phyloP scores from a whole-genome alignment of 208 protist species.

The Acanthamoeba lenticulata region DNA sequence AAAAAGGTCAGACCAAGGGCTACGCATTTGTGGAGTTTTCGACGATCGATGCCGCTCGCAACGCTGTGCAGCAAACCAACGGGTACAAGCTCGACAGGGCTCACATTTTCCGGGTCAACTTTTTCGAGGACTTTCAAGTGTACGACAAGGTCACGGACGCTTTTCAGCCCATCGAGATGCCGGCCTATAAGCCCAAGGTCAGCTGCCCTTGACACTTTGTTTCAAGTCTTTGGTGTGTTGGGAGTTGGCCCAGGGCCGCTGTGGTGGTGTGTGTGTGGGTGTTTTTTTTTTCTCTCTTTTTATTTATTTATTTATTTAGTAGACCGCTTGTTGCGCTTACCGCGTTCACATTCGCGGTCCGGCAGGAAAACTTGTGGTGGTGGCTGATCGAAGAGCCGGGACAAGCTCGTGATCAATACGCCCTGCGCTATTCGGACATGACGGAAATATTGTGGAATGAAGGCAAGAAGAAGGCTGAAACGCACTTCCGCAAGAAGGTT shows the following conservation, averaged over 20 bases:
- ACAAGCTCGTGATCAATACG: conserved; percentile 36
- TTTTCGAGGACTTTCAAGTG: conserved; percentile 18
- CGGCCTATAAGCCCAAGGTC: conserved; percentile 40
- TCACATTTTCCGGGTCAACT: conserved; percentile 61
- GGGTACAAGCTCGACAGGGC: conserved; percentile 38
- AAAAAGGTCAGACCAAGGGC: conserved; percentile 50
- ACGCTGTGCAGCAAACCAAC: conserved; percentile 14
- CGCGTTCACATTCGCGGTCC: not conserved
- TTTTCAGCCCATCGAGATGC: conserved; percentile 53
- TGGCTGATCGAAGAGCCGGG: conserved; percentile 32
- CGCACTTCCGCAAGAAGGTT: conserved; percentile 27
- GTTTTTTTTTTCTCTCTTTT: too few relatives aligned
- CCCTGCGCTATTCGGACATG: conserved; percentile 15
- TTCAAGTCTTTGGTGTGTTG: not conserved
- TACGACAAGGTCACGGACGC: conserved; percentile 50
- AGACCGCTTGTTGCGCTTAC: too few relatives aligned
- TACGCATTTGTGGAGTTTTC: conserved; percentile 57
- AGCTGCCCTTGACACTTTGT: not conserved
- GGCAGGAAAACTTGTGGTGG: conserved; percentile 40
- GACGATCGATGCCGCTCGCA: not conserved
- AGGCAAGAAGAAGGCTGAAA: conserved; percentile 3
- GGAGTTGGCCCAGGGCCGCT: too few relatives aligned
- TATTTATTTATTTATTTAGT: too few relatives aligned
- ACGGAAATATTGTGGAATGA: conserved; percentile 59
- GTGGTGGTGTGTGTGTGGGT: not conserved